Percentiles rank a stretch among this genome's conserved stretches.
phyloP scores from a whole-genome alignment of 2,329 filamentous ascomycete species.

The Aspergillus sp. region DNA sequence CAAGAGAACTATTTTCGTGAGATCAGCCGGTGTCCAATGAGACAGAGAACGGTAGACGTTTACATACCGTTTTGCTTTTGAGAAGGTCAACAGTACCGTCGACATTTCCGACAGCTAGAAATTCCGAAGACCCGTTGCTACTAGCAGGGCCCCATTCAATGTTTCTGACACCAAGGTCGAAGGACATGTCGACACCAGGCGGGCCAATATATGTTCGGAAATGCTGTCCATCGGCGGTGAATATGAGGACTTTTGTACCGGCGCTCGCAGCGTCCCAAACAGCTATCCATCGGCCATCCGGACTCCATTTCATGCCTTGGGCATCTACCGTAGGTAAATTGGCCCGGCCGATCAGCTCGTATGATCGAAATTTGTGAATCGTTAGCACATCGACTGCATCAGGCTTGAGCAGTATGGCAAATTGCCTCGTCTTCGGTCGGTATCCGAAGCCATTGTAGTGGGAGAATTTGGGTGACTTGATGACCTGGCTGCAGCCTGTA shows the following conservation, averaged over 20 bases:
- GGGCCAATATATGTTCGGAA: slow-evolving; percentile 53
- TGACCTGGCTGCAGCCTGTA: slow-evolving; percentile 36
- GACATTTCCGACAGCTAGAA: slow-evolving; percentile 51
- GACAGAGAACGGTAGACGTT: not conserved
- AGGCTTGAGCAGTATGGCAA: slow-evolving; percentile 42
- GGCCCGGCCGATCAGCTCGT: slow-evolving; percentile 34
- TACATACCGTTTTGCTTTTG: slow-evolving; percentile 41
- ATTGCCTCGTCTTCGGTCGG: slow-evolving; percentile 39
- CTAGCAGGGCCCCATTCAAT: slow-evolving; percentile 52
- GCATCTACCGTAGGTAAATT: slow-evolving; percentile 55
- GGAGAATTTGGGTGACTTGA: slow-evolving; percentile 42
- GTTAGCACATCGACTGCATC: slow-evolving; percentile 40
- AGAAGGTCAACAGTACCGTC: slow-evolving; percentile 52
- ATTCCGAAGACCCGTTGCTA: slow-evolving; percentile 30
- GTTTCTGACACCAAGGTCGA: slow-evolving; percentile 51
- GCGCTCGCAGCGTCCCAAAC: slow-evolving; percentile 56
- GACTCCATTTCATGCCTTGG: slow-evolving; percentile 59
- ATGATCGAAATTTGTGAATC: slow-evolving; percentile 36
- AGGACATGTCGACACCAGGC: slow-evolving; percentile 34
- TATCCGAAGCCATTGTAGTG: slow-evolving; percentile 38
- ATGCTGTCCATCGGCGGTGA: slow-evolving; percentile 59
- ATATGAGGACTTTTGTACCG: slow-evolving; percentile 53
- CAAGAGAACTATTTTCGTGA: slow-evolving; percentile 30
- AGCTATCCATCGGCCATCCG: slow-evolving; percentile 59
- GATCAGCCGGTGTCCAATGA: slow-evolving; percentile 1